These are phyloP conservation scores for Neonectria coccinea DNA, from an alignment of 2,329 filamentous ascomycete genomes.

Conservation along the genomic window DNA sequence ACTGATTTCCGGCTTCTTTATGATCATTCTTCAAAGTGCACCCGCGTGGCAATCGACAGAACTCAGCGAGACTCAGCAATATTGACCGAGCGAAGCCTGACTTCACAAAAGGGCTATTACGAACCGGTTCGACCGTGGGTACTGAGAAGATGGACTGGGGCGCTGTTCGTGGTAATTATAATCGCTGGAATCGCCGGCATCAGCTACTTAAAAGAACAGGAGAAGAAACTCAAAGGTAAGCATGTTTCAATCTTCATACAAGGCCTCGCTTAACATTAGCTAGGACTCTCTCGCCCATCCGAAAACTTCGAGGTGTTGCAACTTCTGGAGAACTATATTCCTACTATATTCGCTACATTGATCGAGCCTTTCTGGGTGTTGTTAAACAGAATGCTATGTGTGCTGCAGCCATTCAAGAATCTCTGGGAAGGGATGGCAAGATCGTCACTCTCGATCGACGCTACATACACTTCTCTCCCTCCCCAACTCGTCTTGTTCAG, in stretches of 20 bases:
- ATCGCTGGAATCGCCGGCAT: conserved; percentile 31
- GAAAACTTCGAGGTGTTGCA: conserved; percentile 51
- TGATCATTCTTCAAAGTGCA: background rate
- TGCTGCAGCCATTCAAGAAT: conserved; percentile 66
- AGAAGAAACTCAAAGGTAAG: conserved; percentile 20
- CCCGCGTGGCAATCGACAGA: background rate
- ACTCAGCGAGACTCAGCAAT: background rate
- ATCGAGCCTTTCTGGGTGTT: conserved; percentile 69
- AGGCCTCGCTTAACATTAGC: too few species aligned
- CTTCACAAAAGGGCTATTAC: conserved; percentile 35
- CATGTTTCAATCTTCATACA: too few species aligned
- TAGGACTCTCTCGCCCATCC: conserved; percentile 49
- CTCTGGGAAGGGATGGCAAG: conserved; percentile 54
- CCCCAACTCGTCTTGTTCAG: conserved; percentile 63
- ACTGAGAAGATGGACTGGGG: conserved; percentile 33
- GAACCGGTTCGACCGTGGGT: conserved; percentile 41
- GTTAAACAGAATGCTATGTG: conserved; percentile 63
- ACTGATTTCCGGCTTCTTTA: conserved; percentile 32
- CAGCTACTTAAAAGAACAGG: conserved; percentile 41
- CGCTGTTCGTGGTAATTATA: conserved; percentile 22
- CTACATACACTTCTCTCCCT: conserved; percentile 65
- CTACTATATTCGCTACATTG: conserved; percentile 65
- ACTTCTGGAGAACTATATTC: conserved; percentile 62
- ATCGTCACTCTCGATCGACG: conserved; percentile 54
- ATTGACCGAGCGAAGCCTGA: conserved; percentile 1